phyloP scores from a whole-genome alignment of 2,329 filamentous ascomycete genomes.

The Neopestalotiopsis sp. region DNA sequence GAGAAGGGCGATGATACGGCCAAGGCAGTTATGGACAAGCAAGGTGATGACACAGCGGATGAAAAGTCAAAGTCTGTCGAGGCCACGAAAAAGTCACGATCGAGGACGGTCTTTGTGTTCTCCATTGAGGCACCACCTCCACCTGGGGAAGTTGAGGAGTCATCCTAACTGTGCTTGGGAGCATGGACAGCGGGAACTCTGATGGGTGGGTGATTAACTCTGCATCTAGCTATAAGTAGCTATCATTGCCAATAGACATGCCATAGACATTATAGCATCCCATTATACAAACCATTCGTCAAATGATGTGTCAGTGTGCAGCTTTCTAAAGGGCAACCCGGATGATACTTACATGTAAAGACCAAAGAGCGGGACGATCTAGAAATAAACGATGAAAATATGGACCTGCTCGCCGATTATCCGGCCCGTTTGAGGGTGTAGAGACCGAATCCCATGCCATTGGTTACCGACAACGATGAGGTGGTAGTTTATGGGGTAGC shows the following conservation, averaged over 20 bases:
- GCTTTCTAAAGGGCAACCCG: no score
- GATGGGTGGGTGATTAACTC: no score
- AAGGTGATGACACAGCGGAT: neutral
- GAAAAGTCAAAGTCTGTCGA: constrained; percentile 17
- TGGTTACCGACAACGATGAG: neutral
- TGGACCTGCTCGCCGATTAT: neutral
- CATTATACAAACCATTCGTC: neutral
- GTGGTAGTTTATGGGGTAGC: neutral
- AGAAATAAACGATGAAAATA: neutral
- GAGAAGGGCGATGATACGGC: constrained; percentile 16
- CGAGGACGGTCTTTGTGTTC: constrained; percentile 34
- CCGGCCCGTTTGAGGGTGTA: neutral
- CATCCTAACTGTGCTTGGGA: neutral
- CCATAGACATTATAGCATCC: neutral
- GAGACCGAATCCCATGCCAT: neutral
- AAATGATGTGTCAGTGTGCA: neutral
- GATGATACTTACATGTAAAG: neutral
- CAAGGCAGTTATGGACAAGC: constrained; percentile 20
- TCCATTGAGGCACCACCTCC: constrained; percentile 34
- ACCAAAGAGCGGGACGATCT: neutral
- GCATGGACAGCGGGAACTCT: no score
- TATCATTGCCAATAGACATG: neutral
- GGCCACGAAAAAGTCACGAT: constrained; percentile 15
- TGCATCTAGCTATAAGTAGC: no score
- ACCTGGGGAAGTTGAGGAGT: constrained; percentile 11